Evolutionary conservation across 176 grass and related monocot species (phyloP), one percentile per base, ranked within the genome.

Genomic region (Tillandsia leiboldiana): DNA sequence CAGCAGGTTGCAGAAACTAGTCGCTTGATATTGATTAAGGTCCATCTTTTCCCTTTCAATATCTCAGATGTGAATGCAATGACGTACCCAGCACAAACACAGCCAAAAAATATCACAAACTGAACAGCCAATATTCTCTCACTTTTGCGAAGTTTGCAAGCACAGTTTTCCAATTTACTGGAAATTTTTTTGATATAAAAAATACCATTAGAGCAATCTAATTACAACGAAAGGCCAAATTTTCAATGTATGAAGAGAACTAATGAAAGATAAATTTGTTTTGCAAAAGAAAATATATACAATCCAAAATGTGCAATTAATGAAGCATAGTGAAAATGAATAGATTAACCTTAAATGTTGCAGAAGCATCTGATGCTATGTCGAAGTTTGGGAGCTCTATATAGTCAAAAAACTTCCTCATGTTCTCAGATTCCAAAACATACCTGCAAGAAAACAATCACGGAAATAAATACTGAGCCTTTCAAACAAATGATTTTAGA

Each of bases 331-430:
- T 0, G 42, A 26, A 50, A 14, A 84, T 56, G 20, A 2, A 48
- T 13, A 1, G 52, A 61, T 33, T 70, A 2, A 84, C 88, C 81
- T 91, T 91, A 84, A 87, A 91, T 13, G 88, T 91, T 51, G 80
- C 83, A 68, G 77, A 91, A 11, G 81, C 58, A 73, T 91, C 83
- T 12, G 88, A 76, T 64, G 84, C 64, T 28, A 81, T n/a, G 29
- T 83, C 86, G 23, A 91, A 91, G 66, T 87, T 79, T 47, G 84
- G 88, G 63, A 79, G 79, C 1, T 84, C 78, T 33, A 91, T 73
- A 58, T 76, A 83, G 54, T 81, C 47, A 73, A 91, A 91, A 53
- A 91, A 91, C 26, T 75, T 91, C 71, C 53, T 84, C 48, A 87
- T 75, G 51, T 81, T 63, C 13, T 63, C 64, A 73, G 78, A 91